Evolutionary conservation across 768 basidiomycete species (phyloP).

Genomic region (Phanerochaete sordida): DNA sequence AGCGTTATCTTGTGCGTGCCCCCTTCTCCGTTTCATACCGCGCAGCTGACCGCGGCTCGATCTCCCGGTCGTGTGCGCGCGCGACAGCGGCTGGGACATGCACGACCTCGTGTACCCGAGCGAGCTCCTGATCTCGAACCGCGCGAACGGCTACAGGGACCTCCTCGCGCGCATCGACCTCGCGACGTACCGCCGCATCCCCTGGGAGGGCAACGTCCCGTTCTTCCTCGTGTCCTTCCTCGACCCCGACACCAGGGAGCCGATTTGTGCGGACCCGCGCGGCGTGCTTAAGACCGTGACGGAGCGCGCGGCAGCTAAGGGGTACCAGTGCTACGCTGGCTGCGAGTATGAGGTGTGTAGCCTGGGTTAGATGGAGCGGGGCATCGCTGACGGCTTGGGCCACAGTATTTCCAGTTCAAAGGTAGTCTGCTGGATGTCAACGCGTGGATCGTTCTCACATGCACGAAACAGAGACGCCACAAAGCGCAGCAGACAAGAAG

Average conservation of each 20-base stretch:
- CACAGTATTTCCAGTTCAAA: constrained; percentile 87
- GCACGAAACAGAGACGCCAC: constrained; percentile 65
- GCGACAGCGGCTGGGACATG: constrained; percentile 80
- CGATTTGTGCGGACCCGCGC: constrained; percentile 81
- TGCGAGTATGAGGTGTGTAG: constrained; percentile 85
- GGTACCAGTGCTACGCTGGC: constrained; percentile 73
- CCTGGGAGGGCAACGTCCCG: constrained; percentile 88
- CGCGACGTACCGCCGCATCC: constrained; percentile 81
- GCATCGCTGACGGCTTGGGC: neutral
- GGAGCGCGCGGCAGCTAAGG: constrained; percentile 43
- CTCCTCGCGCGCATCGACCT: constrained; percentile 85
- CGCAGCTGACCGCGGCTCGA: constrained; percentile 1
- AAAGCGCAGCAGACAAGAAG: constrained; percentile 70
- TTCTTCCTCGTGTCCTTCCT: constrained; percentile 92
- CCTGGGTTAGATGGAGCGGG: neutral
- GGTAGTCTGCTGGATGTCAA: constrained; percentile 49
- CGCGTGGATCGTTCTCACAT: neutral
- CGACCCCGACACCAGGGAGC: constrained; percentile 79
- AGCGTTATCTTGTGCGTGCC: constrained; percentile 80
- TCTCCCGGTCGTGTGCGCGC: neutral
- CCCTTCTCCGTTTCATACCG: neutral
- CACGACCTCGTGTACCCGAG: constrained; percentile 82
- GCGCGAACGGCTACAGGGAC: constrained; percentile 89
- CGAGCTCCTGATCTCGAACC: constrained; percentile 90
- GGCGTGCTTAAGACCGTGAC: constrained; percentile 66